Evolutionary conservation across 2,329 filamentous ascomycete species (phyloP).

Genomic region (Talaromyces sp.): DNA sequence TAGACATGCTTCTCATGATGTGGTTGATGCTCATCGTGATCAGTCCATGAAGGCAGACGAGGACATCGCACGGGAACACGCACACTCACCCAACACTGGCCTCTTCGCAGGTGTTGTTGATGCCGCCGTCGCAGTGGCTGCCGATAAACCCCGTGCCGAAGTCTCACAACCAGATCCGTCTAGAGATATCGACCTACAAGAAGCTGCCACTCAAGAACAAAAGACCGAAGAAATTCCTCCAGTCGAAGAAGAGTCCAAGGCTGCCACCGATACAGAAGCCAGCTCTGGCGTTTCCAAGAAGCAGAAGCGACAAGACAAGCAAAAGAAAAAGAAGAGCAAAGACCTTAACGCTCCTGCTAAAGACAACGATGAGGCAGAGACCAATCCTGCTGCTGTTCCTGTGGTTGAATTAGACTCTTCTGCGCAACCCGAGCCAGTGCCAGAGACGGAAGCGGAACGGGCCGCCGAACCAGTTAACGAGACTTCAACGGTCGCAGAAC

Average conservation of each 20-base stretch:
- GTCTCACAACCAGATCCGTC: not conserved
- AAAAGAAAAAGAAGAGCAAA: constrained; percentile 23
- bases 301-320: constrained; percentile 24
- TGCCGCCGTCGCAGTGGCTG: constrained; percentile 17
- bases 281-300: constrained; percentile 22
- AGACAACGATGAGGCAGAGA: constrained; percentile 6
- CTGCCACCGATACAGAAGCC: constrained; percentile 5
- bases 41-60: constrained; percentile 13
- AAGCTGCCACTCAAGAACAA: not conserved
- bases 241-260: constrained; percentile 22
- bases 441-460: constrained; percentile 12
- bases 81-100: not conserved
- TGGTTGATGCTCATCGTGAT: not conserved
- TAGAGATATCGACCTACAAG: not conserved
- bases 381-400: not conserved
- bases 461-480: constrained; percentile 9
- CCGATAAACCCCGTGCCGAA: not conserved
- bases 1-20: not conserved
- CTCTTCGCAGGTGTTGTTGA: constrained; percentile 18
- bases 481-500: not conserved
- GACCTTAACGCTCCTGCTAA: constrained; percentile 5
- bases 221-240: not conserved
- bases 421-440: not conserved
- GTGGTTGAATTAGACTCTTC: constrained; percentile 9
- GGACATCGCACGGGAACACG: not conserved